Conservation (phyloP, 352 stramenopile species). For the Peronospora farinosa region DNA sequence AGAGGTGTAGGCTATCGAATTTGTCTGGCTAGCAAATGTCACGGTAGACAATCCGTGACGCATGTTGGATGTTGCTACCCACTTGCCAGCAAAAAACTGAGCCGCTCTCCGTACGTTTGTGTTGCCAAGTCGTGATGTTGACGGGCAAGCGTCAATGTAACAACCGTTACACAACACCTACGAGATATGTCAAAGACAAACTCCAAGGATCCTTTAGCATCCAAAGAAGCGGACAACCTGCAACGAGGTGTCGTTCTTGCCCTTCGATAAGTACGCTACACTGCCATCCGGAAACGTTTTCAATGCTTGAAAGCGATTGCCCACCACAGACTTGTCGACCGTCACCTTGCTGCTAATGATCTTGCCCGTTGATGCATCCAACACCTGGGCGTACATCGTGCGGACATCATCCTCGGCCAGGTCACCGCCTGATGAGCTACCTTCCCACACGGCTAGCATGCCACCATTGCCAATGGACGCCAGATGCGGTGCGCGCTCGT, state of each 20-base stretch:
- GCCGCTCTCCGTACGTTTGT: too few relatives aligned
- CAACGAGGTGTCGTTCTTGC: constrained; percentile 32
- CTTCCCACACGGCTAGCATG: constrained; percentile 48
- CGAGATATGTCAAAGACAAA: too few relatives aligned
- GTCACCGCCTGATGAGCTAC: constrained; percentile 34
- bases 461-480: constrained; percentile 35
- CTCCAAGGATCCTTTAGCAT: constrained; percentile 1
- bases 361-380: constrained; percentile 33
- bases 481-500: constrained; percentile 48
- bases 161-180: too few relatives aligned
- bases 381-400: constrained; percentile 49
- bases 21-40: too few relatives aligned
- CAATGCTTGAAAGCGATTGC: constrained; percentile 62
- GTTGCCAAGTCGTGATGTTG: too few relatives aligned
- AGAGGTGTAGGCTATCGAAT: too few relatives aligned
- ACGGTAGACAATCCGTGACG: too few relatives aligned
- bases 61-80: too few relatives aligned
- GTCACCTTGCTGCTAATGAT: constrained; percentile 41
- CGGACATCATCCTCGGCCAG: constrained; percentile 20
- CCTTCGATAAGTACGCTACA: constrained; percentile 50
- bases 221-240: constrained; percentile 46
- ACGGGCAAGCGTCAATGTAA: too few relatives aligned
- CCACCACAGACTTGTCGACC: constrained; percentile 36
- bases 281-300: constrained; percentile 44
- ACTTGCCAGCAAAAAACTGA: too few relatives aligned